Evolutionary conservation across 192 early-diverging fungal species (phyloP), one percentile per base, ranked within the genome.

Genomic region (Chytriomyces sp.): DNA sequence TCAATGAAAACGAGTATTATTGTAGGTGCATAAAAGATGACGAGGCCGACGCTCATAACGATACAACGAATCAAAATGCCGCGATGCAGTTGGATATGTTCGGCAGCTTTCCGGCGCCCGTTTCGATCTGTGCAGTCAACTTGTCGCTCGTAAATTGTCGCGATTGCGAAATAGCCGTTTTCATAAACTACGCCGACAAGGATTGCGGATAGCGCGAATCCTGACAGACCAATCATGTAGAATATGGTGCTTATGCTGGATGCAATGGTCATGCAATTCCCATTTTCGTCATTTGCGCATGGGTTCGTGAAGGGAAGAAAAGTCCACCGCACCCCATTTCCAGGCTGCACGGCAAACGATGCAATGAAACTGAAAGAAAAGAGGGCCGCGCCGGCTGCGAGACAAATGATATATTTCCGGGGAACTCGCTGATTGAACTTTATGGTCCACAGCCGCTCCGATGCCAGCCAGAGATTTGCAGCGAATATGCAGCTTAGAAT

Each of bases 151-250:
- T 39, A 59, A 28, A 70, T 28, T 0, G 28, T 39, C n/a, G 68
- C 68, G 59, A 70, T 59, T 4, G 31, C 2, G 39, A 70, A 70
- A 31, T 70, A 70, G 12, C 56, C 19, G 38, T 70, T 70, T 31
- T 70, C 68, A 19, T 70, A 70, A 3, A 70, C 25, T 5, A 22
- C 54, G 28, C 55, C 12, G 28, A 57, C 55, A 28, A 57, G n/a
- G 17, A 57, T 19, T 17, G 28, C 30, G 17, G 55, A 19, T 19
- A 57, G 4, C 2, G 30, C 2, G 4, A 57, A 57, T 17, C 17
- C 55, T 12, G 28, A 57, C n/a, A 57, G n/a, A 28, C 28, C n/a
- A 4, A 57, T 17, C n/a, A 57, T 17, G 55, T 26, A 30, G 17
- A 57, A 26, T 57, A 19, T 19, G 12, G 55, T 57, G 55, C 28